Conservation (phyloP, 768 basidiomycete genomes). For the Amanita jacksonii region DNA sequence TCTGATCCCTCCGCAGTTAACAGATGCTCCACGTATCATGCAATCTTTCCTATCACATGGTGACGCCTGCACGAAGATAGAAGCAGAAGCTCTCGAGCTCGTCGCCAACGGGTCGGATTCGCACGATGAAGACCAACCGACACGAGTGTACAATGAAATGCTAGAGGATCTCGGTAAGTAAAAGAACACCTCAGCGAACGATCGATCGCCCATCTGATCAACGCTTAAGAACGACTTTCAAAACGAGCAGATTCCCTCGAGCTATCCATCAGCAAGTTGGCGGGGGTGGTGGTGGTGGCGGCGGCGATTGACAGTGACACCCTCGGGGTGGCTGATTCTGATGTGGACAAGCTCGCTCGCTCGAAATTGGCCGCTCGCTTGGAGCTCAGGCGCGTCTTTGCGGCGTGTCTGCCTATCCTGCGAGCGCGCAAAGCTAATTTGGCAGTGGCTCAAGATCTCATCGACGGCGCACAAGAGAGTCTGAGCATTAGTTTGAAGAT, state of each 20-base stretch:
- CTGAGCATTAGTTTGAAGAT: constrained; percentile 35
- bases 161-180: constrained; percentile 32
- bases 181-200: not conserved
- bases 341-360: constrained; percentile 7
- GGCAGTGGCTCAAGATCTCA: constrained; percentile 36
- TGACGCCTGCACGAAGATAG: constrained; percentile 29
- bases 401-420: constrained; percentile 38
- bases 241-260: constrained; percentile 16
- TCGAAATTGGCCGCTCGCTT: constrained; percentile 21
- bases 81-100: constrained; percentile 34
- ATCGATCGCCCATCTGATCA: not conserved
- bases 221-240: constrained; percentile 15
- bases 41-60: constrained; percentile 38
- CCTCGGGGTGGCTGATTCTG: no score
- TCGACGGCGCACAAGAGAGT: constrained; percentile 43
- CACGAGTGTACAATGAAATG: constrained; percentile 32
- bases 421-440: constrained; percentile 37
- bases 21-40: constrained; percentile 38
- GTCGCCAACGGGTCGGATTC: constrained; percentile 21
- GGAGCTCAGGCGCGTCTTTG: constrained; percentile 32
- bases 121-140: constrained; percentile 28
- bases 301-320: no score
- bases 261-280: constrained; percentile 18
- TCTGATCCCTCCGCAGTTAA: constrained; percentile 21
- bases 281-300: constrained; percentile 7